Evolutionary conservation across 805 yeast genomes (phyloP), one percentile per base, ranked within the genome.

Genomic region (Barnettozyma vustinii): DNA sequence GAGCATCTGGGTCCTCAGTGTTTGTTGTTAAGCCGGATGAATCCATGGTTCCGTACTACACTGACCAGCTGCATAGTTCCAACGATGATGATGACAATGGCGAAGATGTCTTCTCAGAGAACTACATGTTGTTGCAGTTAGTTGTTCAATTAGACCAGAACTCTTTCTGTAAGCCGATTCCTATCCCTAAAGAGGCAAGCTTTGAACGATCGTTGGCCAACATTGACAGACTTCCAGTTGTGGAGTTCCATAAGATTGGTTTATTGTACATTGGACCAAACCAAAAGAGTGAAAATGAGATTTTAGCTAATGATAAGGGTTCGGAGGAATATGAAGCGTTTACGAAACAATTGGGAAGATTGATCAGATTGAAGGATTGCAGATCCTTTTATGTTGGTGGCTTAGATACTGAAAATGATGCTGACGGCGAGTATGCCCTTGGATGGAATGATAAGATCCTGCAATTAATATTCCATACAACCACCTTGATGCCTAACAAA

Each of bases 171-270:
- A 74, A 72, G 52, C 85, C 85, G 3, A 53, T 79, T 4, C 75
- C 80, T 2, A 61, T 83, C 9, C 71, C 76, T 7, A 84, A 79
- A 46, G 60, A 74, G 64, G 53, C 72, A 15, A 53, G 71, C 60
- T 63, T 73, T 15, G 56, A 60, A 2, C 70, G 86, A 27, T 86
- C 91, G 0, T 60, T 89, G 18, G 63, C 75, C 6, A 73, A 81
- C 16, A 71, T 89, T 50, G 96, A 88, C 57, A 67, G 90, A 16
- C 80, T 86, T 1, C 95, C 96, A 0, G 81, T 83, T 7, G 84
- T 85, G 5, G 86, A 83, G 42, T 83, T 83, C 56, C 88, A 83
- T 63, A 89, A 88, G 61, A 76, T 85, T 37, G 96, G 96, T 1
- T 69, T 89, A 19, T 58, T 89, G 19, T 89, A 88, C 61, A 79